Evolutionary conservation across 192 early-diverging fungal genomes (phyloP).

Genomic region (Geranomyces variabilis): DNA sequence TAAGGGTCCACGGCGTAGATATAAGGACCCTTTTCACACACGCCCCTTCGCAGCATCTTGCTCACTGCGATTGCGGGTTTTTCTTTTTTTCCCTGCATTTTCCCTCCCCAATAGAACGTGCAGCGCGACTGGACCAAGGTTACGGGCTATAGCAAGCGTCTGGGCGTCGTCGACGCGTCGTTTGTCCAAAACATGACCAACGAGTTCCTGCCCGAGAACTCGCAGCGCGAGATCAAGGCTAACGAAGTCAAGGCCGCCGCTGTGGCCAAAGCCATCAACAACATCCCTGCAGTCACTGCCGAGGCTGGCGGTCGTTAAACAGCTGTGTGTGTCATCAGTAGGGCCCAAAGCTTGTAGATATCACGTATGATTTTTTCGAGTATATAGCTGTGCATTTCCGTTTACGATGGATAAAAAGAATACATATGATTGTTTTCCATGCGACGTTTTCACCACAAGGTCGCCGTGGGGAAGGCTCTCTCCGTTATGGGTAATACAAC

Average conservation of each 20-base stretch:
- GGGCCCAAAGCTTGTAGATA: too few relatives aligned
- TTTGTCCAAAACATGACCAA: constrained; percentile 68
- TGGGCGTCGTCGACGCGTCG: constrained; percentile 55
- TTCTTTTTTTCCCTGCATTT: not conserved
- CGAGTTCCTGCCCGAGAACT: constrained; percentile 47
- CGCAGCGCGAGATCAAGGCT: not conserved
- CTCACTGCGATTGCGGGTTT: not conserved
- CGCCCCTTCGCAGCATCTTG: constrained; percentile 31
- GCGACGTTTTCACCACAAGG: too few relatives aligned
- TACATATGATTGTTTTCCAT: too few relatives aligned
- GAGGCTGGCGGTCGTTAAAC: not conserved
- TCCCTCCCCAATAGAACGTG: constrained; percentile 49
- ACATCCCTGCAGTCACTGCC: not conserved
- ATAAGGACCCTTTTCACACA: not conserved
- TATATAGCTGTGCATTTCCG: too few relatives aligned
- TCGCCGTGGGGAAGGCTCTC: too few relatives aligned
- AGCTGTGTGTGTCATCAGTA: not conserved
- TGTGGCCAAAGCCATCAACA: not conserved
- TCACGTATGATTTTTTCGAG: too few relatives aligned
- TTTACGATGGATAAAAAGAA: too few relatives aligned
- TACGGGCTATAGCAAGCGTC: constrained; percentile 61
- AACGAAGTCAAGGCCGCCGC: not conserved
- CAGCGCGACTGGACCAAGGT: constrained; percentile 71
- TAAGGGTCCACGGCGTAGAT: not conserved
- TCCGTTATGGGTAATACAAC: too few relatives aligned